Base-by-base conservation (phyloP, 1,139 yeast genomes). In the Pichia sp. region DNA sequence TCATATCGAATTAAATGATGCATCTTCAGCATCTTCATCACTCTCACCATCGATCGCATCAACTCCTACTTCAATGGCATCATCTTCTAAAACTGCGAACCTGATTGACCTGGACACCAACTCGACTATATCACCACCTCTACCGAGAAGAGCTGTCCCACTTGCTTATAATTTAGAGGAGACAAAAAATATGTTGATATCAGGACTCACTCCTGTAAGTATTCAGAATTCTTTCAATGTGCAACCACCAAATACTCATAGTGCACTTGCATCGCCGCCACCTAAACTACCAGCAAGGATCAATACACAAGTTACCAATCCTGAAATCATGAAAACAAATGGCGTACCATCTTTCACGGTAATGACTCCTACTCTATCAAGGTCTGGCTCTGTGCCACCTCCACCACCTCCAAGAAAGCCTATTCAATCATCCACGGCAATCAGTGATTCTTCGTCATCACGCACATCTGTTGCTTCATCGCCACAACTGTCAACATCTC, bases 331-430 rank as follows among this genome's bases (percentile, higher is more conserved):
- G 13, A 13, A 20, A n/a, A 20, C 13, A 17, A 16, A 28, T 35
- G 19, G 34, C 33, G 2, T 20, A 14, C 16, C 27, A 15, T 17
- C 52, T 22, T 38, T 26, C 7, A 21, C 40, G 13, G 56, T 48
- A 13, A 51, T 52, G 60, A 48, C 42, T 27, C 61, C 56, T 39
- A 59, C 57, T 1, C 40, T 50, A 15, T 53, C 58, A 9, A 40
- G 53, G 10, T 45, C 52, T 2, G 47, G 49, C 13, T 33, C 44
- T 13, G 46, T 48, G 3, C 53, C 54, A 7, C 51, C 51, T n/a
- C 50, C 53, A n/a, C 55, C 53, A 15, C 53, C 49, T 22, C 43
- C 52, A 36, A 41, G 51, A 19, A 32, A 32, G 11, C 20, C 19
- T 3, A 12, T n/a, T 7, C 13, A 11, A 3, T 20, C 17, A 2